A percentile compares a stretch with the other conserved stretches of the same genome.
phyloP scores from a whole-genome alignment of 2,329 filamentous ascomycete species.

The Hypoxylon sp. region DNA sequence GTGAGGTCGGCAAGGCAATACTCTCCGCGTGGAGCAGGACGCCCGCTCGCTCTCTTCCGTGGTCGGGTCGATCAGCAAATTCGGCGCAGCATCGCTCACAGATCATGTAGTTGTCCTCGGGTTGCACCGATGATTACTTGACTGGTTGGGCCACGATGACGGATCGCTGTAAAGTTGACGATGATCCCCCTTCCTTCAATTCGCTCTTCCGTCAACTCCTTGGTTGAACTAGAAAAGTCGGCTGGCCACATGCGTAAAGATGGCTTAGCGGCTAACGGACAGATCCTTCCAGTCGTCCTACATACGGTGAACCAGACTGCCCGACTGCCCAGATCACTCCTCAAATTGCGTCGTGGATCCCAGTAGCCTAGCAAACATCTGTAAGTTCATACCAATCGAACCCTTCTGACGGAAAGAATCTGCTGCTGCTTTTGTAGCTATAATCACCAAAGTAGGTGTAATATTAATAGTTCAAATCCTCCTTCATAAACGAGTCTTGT shows the following conservation, averaged over 20 bases:
- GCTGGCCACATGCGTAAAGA: conserved; percentile 10
- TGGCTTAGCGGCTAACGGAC: conserved; percentile 4
- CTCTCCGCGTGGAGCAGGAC: conserved; percentile 16
- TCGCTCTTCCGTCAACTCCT: conserved; percentile 2
- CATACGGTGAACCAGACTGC: no score
- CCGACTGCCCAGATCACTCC: background rate
- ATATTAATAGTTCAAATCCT: conserved; percentile 6
- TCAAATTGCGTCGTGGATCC: conserved; percentile 14
- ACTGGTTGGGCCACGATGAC: conserved; percentile 2
- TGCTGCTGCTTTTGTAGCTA: conserved; percentile 21
- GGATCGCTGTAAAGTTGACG: background rate
- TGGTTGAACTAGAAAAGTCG: background rate
- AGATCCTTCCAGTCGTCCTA: conserved; percentile 9
- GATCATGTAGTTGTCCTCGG: conserved; percentile 2
- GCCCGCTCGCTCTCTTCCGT: conserved; percentile 17
- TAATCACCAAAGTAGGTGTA: conserved; percentile 3
- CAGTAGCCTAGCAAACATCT: conserved; percentile 28
- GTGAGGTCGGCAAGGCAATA: conserved; percentile 32
- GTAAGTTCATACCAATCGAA: conserved; percentile 14
- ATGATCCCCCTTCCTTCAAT: conserved; percentile 5
- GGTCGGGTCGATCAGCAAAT: conserved; percentile 12
- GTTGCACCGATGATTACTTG: conserved; percentile 3
- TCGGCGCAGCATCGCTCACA: conserved; percentile 4
- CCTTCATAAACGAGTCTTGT: conserved; percentile 1
- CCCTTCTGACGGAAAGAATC: background rate